A percentile compares a stretch with the other conserved stretches of the same genome.
Evolutionary conservation across 2,329 filamentous ascomycete genomes (phyloP).

Genomic region (Talaromyces pinophilus): DNA sequence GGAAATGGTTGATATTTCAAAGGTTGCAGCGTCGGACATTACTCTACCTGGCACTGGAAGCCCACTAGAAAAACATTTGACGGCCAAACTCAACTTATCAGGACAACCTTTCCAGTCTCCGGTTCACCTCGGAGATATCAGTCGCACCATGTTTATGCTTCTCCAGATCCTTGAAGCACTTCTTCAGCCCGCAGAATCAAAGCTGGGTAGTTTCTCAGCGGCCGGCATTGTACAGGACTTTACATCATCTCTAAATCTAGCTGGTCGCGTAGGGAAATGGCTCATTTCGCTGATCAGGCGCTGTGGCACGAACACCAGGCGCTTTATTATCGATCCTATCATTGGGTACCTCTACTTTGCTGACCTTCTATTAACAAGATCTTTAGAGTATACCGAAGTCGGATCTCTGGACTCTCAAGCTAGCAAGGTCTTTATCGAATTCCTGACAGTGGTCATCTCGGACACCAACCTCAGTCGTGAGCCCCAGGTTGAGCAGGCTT

Average conservation of each 20-base stretch:
- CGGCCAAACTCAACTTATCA: slow-evolving; percentile 35
- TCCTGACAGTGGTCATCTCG: slow-evolving; percentile 34
- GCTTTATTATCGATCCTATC: slow-evolving; percentile 27
- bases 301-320: slow-evolving; percentile 14
- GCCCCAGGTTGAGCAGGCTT: slow-evolving; percentile 33
- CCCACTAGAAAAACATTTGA: slow-evolving; percentile 33
- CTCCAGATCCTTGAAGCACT: slow-evolving; percentile 37
- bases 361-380: slow-evolving; percentile 28
- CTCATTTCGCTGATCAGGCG: slow-evolving; percentile 33
- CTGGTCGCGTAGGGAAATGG: slow-evolving; percentile 37
- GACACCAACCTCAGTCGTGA: slow-evolving; percentile 29
- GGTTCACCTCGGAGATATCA: slow-evolving; percentile 33
- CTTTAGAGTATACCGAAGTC: slow-evolving; percentile 26
- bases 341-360: slow-evolving; percentile 33
- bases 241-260: slow-evolving; percentile 37
- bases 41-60: slow-evolving; percentile 32
- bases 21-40: slow-evolving; percentile 23
- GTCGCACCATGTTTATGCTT: slow-evolving; percentile 30
- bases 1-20: slow-evolving; percentile 34
- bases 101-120: slow-evolving; percentile 31
- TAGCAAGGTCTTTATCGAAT: slow-evolving; percentile 35
- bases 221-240: slow-evolving; percentile 36
- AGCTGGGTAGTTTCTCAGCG: slow-evolving; percentile 26
- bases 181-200: slow-evolving; percentile 24
- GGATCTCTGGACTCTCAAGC: slow-evolving; percentile 32